Percentiles rank a stretch among this genome's conserved stretches.
These are phyloP conservation scores for Fusarium globosum DNA, from an alignment of 2,329 filamentous ascomycete genomes.

Conservation along the genomic window DNA sequence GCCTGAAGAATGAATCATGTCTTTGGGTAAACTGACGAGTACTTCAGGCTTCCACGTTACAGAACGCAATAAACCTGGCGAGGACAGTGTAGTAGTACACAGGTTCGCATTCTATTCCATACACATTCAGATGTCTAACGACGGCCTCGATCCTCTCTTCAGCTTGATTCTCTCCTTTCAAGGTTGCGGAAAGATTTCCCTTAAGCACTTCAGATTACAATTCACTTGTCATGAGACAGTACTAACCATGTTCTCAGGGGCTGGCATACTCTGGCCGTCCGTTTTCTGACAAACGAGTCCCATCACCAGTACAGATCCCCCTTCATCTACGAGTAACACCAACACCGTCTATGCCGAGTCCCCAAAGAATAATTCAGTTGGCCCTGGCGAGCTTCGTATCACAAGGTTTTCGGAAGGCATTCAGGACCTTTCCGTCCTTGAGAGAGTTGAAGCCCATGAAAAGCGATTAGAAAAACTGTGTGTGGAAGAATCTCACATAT, in stretches of 20 bases:
- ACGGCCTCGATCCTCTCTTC: not conserved
- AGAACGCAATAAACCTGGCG: not conserved
- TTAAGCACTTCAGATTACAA: not conserved
- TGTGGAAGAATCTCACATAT: not conserved
- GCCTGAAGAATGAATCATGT: not conserved
- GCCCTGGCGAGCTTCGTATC: rapidly evolving
- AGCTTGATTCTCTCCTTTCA: not conserved
- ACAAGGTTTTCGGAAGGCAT: not conserved
- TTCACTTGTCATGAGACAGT: too few relatives aligned
- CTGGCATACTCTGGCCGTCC: not conserved
- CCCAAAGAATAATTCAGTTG: too few relatives aligned
- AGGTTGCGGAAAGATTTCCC: too few relatives aligned
- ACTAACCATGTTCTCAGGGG: not conserved
- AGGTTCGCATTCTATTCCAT: too few relatives aligned
- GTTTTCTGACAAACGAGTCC: not conserved
- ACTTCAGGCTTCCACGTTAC: too few relatives aligned
- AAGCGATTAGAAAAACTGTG: not conserved
- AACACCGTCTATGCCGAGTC: too few relatives aligned
- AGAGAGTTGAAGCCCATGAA: too few relatives aligned
- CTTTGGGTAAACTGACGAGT: not conserved
- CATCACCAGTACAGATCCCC: too few relatives aligned
- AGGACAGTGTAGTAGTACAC: not conserved
- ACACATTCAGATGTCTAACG: too few relatives aligned
- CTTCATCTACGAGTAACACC: not conserved
- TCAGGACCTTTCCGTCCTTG: not conserved